Evolutionary conservation across 257 asterid genomes (phyloP), one percentile per base, ranked within the genome.

Genomic region (Nicotiana otophora): DNA sequence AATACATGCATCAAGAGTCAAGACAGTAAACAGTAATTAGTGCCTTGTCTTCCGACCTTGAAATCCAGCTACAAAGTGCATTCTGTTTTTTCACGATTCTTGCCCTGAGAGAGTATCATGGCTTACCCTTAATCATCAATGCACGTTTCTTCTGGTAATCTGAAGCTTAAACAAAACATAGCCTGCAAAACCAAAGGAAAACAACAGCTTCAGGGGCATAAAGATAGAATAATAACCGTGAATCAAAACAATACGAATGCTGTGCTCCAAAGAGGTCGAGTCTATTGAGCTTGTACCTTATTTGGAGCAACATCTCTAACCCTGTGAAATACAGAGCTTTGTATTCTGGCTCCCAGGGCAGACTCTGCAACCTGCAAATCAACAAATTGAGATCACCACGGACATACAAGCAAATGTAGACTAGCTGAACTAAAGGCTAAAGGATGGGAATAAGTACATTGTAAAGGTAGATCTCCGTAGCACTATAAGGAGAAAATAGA

Each of bases 231-330:
- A 26, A 60, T 12, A 15, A 60, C 3, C 8, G 1, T 17, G 30
- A 28, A 10, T 31, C 42, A 65, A 19, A 15, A 31, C 0, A 68
- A 28, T 3, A 55, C 0, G 15, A 58, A 23, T 23, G 10, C 15
- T 70, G 31, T 30, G 7, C 48, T 5, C 51, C 46, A 30, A n/a
- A 34, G 10, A 74, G 16, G 80, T 36, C 0, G 19, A 31, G 31
- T 26, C 16, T 65, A 57, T 74, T 28, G 54, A 53, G 84, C 30
- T 39, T 51, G 54, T 92, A 94, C 98, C 99, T 96, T 96, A 90
- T 93, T 92, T 53, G 99, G 99, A 46, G 99, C 96, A 48, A 96
- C 99, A 83, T 91, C 96, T 87, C 99, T 87, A 67, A 96, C 98
- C 88, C 91, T 78, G 81, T 91, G 86, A 90, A 96, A 91, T 80